Percentiles rank a stretch among this genome's conserved stretches.
These are phyloP conservation scores for Avena sativa DNA, from an alignment of 176 grass and related monocot species.

Conservation along the genomic window DNA sequence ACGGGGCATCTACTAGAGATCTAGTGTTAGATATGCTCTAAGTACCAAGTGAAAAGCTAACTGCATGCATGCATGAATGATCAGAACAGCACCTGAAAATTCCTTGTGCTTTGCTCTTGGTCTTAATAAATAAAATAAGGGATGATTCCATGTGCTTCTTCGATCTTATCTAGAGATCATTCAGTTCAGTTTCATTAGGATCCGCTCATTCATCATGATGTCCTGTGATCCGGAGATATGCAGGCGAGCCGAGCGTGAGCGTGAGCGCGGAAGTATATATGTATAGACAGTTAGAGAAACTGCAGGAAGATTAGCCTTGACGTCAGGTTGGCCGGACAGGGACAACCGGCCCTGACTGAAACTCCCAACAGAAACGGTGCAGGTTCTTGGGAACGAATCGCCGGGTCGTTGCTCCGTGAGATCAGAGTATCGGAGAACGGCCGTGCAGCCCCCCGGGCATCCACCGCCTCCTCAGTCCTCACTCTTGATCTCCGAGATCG, in stretches of 20 bases:
- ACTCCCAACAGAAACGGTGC: constrained; percentile 19
- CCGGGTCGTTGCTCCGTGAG: constrained; percentile 14
- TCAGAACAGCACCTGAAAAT: neutral
- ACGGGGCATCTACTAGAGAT: no score
- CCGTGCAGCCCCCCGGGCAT: neutral
- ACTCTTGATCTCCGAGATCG: constrained; percentile 28
- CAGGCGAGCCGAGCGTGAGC: neutral
- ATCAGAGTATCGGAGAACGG: constrained; percentile 38
- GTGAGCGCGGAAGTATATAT: neutral
- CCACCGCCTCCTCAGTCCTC: neutral
- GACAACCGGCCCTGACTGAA: constrained; percentile 40
- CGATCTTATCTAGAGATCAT: neutral
- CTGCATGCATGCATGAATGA: neutral
- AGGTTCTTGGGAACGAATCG: neutral
- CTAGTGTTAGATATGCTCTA: no score
- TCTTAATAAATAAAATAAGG: no score
- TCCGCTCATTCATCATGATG: neutral
- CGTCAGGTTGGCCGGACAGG: constrained; percentile 35
- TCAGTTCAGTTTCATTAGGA: neutral
- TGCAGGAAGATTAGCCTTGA: neutral
- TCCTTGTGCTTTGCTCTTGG: neutral
- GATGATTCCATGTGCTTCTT: neutral
- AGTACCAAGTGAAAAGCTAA: neutral
- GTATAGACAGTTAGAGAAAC: neutral
- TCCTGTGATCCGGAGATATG: neutral